Conservation (phyloP, 208 protist genomes). For the Acanthamoeba royreba region DNA sequence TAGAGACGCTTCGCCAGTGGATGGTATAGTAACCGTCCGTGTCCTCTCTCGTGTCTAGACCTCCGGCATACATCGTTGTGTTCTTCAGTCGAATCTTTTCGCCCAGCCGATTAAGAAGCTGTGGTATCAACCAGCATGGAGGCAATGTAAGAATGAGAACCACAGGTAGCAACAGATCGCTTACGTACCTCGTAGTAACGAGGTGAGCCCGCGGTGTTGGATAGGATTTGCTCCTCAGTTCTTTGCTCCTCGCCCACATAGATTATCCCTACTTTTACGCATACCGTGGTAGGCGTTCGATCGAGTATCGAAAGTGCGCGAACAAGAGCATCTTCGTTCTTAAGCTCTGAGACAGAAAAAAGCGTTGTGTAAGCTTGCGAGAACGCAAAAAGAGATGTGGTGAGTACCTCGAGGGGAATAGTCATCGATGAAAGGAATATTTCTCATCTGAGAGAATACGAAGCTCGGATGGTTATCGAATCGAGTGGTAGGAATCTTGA, state of each 20-base stretch:
- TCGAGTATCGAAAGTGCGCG: conserved; percentile 27
- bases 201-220: conserved; percentile 56
- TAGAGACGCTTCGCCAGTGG: neutral
- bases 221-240: conserved; percentile 60
- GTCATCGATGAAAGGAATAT: conserved; percentile 43
- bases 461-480: conserved; percentile 45
- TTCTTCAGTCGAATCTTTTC: conserved; percentile 44
- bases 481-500: neutral
- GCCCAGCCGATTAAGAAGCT: conserved; percentile 52
- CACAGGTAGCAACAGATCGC: neutral
- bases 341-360: neutral
- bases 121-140: neutral
- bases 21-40: neutral
- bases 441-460: neutral
- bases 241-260: conserved; percentile 44
- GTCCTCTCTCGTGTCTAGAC: conserved; percentile 49
- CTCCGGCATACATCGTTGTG: conserved; percentile 57
- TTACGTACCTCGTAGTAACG: conserved; percentile 46
- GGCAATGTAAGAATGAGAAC: neutral
- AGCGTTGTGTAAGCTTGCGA: too few relatives aligned
- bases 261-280: neutral
- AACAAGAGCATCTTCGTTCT: neutral
- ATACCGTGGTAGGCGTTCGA: neutral
- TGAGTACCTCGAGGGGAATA: neutral
- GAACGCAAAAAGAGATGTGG: neutral